Evolutionary conservation across 495 filamentous ascomycete species (phyloP), one percentile per base, ranked within the genome.

Genomic region (Xylaria curta): DNA sequence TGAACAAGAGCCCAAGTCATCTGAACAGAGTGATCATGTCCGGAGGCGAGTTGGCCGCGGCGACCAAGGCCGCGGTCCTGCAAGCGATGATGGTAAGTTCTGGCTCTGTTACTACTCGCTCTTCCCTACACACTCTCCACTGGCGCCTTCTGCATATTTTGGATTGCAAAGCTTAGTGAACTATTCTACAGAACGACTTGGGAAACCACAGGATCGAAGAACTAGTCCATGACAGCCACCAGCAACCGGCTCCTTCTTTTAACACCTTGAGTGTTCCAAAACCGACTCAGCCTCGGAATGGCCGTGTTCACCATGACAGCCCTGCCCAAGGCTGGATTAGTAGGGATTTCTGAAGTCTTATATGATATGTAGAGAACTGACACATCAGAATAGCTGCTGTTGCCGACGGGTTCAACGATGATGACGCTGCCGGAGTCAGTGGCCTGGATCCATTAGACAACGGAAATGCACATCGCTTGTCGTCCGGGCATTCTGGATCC

Each of bases 51-150:
- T 38, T 21, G 10, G 31, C n/a, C n/a, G 21, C 49, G 21, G 44
- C n/a, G 12, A 2, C 28, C 58, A 40, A 38, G 6, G 65, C 44
- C 21, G 1, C 12, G 15, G 68, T 53, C 7, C 1, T 40, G 68
- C 59, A 72, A 15, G 70, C 70, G 9, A 76, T 76, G 74, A 76
- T 75, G 74, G 76, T 73, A 72, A 75, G 76, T 56, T 24, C 56
- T 49, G 1, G n/a, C 17, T 24, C 46, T 19, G 19, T 42, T 10
- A 54, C 17, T 70, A 21, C 13, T 51, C 17, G 8, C 46, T 49
- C 19, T 19, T 4, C 17, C 17, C 26, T 28, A 19, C 19, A 36
- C 42, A 4, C 0, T 9, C 2, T 38, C 13, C 5, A 44, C n/a
- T 61, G 12, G 17, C 19, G 3, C 10, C 2, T 26, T 62, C 26